Evolutionary conservation across 2,329 filamentous ascomycete genomes (phyloP).

Genomic region (Mycosphaerelloides madeirae): DNA sequence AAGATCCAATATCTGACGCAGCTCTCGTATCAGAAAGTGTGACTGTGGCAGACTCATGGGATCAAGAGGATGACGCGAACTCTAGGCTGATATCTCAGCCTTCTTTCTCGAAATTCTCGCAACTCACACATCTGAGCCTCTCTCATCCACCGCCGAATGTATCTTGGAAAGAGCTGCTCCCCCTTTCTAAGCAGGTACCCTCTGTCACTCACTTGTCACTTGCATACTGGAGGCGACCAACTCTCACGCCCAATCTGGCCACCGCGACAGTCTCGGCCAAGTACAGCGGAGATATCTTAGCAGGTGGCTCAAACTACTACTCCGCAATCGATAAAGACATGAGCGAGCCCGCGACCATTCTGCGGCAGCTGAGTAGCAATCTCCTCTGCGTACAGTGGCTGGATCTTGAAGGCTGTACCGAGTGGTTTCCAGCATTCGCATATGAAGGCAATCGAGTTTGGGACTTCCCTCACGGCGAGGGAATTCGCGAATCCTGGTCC

Average conservation of each 20-base stretch:
- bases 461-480: background rate
- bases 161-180: constrained; percentile 54
- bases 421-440: constrained; percentile 52
- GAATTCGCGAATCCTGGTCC: constrained; percentile 5
- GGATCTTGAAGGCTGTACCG: constrained; percentile 56
- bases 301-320: constrained; percentile 52
- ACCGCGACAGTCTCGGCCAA: constrained; percentile 41
- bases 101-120: constrained; percentile 41
- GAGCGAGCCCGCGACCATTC: constrained; percentile 52
- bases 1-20: constrained; percentile 17
- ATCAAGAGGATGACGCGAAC: constrained; percentile 34
- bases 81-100: constrained; percentile 22
- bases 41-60: constrained; percentile 44
- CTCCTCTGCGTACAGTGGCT: constrained; percentile 59
- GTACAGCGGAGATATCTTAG: constrained; percentile 40
- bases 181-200: constrained; percentile 49
- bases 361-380: constrained; percentile 52
- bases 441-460: constrained; percentile 4
- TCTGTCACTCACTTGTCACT: constrained; percentile 59
- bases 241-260: constrained; percentile 51
- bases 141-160: constrained; percentile 47
- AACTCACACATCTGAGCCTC: constrained; percentile 55
- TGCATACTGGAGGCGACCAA: constrained; percentile 58
- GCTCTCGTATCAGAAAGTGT: background rate
- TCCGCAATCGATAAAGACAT: constrained; percentile 51